Conservation (phyloP, 176 grass and related monocot genomes). For the Neostapfia colusana region DNA sequence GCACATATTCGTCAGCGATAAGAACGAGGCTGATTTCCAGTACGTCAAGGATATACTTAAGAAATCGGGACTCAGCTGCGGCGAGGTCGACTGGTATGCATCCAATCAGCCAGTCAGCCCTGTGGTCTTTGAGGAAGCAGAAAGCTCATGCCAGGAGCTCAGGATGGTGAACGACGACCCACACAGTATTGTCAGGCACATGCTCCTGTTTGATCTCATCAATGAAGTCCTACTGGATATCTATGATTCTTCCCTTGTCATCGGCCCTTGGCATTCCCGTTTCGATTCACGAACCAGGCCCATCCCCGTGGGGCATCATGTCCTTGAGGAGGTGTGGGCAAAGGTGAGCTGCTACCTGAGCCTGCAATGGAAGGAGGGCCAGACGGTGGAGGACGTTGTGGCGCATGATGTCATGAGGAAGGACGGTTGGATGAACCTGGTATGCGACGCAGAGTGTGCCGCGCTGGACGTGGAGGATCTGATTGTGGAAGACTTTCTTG, state of each 20-base stretch:
- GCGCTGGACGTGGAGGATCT: conserved; percentile 63
- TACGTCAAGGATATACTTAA: conserved; percentile 80
- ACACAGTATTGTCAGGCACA: conserved; percentile 48
- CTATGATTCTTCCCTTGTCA: conserved; percentile 57
- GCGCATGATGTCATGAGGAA: conserved; percentile 58
- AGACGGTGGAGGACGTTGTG: conserved; percentile 65
- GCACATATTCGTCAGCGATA: conserved; percentile 63
- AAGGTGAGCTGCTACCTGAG: conserved; percentile 60
- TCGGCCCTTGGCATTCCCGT: conserved; percentile 45
- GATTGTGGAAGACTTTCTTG: conserved; percentile 74
- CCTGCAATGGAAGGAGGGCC: conserved; percentile 47
- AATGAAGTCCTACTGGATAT: conserved; percentile 76
- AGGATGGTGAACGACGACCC: conserved; percentile 38
- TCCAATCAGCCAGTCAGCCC: conserved; percentile 60
- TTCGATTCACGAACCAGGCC: conserved; percentile 45
- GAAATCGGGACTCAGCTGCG: conserved; percentile 70
- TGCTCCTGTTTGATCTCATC: conserved; percentile 93
- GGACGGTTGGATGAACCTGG: conserved; percentile 79
- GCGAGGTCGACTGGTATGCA: conserved; percentile 58
- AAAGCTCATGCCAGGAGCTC: conserved; percentile 44
- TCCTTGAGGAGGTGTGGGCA: conserved; percentile 79
- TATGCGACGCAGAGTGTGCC: conserved; percentile 51
- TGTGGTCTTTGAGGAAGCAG: conserved; percentile 62
- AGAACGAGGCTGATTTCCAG: conserved; percentile 72
- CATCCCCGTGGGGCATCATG: conserved; percentile 55